Evolutionary conservation across 176 grass and related monocot species (phyloP), one percentile per base, ranked within the genome.

Genomic region (Themeda triandra): DNA sequence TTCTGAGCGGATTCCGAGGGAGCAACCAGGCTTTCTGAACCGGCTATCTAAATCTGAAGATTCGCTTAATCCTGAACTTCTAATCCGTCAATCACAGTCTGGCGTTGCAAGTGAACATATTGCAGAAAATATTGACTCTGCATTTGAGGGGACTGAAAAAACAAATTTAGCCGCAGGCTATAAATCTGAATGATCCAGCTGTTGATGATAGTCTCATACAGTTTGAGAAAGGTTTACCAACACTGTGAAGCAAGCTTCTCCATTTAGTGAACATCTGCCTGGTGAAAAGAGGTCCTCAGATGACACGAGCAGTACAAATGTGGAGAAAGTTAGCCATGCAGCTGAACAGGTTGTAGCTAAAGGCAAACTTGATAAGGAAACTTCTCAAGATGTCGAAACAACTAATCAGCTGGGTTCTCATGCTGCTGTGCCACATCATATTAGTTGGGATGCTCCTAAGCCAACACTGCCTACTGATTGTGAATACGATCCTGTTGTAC

Each of bases 1-100:
- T 78, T 99, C 97, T 80, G 97, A 99, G 79, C 19, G 80, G 62
- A 86, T 97, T 76, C 94, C 89, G 45, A 94, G 92, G n/a, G 83
- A 97, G 65, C 94, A 97, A 77, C 25, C 76, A 44, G 90, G 83
- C 44, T 87, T 88, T 28, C 72, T 92, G 19, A 90, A 92, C 44
- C 87, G 94, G 36, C 83, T 94, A 75, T 97, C 94, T 18, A 97
- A 97, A 92, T 97, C 94, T 54, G 94, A 94, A 63, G 90, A 97
- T 85, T 92, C 92, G 23, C 60, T 97, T 70, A 88, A 88, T 63
- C 87, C 97, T 68, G 92, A 98, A 74, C 95, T 91, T 89, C 71
- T 94, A 30, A 92, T 92, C 82, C 81, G 79, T 59, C 91, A 95
- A 60, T 90, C 89, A 12, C 83, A 85, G 30, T 79, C 89, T 63